phyloP scores from a whole-genome alignment of 805 yeast genomes.

The Yamadazyma takamatsuzukensis region DNA sequence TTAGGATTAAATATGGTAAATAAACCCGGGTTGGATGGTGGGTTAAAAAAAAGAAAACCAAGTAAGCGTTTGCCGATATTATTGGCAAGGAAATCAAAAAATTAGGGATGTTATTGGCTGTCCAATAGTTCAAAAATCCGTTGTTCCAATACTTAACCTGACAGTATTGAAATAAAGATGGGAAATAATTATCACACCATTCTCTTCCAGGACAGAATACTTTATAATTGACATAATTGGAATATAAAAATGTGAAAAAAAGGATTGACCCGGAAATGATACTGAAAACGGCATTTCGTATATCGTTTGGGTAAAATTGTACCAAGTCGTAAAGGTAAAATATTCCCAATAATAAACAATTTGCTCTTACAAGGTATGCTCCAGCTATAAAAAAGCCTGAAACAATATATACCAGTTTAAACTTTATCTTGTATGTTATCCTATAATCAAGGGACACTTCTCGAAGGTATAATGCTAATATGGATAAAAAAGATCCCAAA shows the following conservation, averaged over 20 bases:
- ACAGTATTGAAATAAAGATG: constrained; percentile 64
- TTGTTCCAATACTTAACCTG: constrained; percentile 81
- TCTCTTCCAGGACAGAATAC: constrained; percentile 66
- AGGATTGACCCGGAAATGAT: constrained; percentile 54
- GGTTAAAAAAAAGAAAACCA: constrained; percentile 34
- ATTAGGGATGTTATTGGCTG: constrained; percentile 74
- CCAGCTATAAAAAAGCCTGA: constrained; percentile 55
- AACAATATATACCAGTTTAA: constrained; percentile 25
- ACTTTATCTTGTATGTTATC: constrained; percentile 1
- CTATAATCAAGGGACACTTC: constrained; percentile 27
- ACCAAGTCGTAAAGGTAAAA: constrained; percentile 57
- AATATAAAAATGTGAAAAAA: constrained; percentile 40
- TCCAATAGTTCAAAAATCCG: constrained; percentile 84
- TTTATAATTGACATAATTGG: constrained; percentile 52
- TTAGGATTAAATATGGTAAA: constrained; percentile 40
- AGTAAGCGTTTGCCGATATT: constrained; percentile 39
- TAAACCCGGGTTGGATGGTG: constrained; percentile 30
- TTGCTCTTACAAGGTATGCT: constrained; percentile 68
- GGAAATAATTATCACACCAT: constrained; percentile 67
- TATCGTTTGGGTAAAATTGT: constrained; percentile 11
- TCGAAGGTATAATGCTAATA: constrained; percentile 53
- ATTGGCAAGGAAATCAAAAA: constrained; percentile 75
- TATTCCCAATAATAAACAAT: constrained; percentile 70
- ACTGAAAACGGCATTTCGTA: constrained; percentile 2
- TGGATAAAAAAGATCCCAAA: constrained; percentile 56